These are phyloP conservation scores for Kockiozyma suomiensis DNA, from an alignment of 805 yeast genomes.

Conservation along the genomic window DNA sequence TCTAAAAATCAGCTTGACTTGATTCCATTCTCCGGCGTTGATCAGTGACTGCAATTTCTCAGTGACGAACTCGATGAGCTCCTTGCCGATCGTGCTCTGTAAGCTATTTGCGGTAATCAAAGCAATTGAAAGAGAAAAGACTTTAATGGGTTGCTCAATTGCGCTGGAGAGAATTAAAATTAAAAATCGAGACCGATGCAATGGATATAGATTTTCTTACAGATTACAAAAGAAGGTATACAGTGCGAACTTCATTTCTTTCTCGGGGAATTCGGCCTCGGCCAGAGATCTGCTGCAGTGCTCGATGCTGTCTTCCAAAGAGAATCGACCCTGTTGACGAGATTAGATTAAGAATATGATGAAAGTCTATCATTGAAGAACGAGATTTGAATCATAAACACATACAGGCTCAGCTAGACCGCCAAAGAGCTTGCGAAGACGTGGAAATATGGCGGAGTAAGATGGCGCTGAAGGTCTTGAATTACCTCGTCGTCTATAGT, in stretches of 20 bases:
- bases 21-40: conserved; percentile 57
- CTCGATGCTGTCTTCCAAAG: conserved; percentile 8
- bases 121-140: conserved; percentile 68
- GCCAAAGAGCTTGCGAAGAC: conserved; percentile 21
- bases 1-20: conserved; percentile 69
- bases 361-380: neutral
- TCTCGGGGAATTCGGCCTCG: conserved; percentile 2
- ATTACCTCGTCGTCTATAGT: conserved; percentile 15
- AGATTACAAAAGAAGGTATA: conserved; percentile 6
- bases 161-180: conserved; percentile 9
- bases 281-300: conserved; percentile 13
- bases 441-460: conserved; percentile 12
- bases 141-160: conserved; percentile 89
- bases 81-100: conserved; percentile 66
- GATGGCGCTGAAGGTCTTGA: neutral
- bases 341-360: neutral
- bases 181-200: neutral
- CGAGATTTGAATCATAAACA: neutral
- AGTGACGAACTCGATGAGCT: conserved; percentile 69
- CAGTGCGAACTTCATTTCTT: conserved; percentile 8
- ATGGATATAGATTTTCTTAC: conserved; percentile 18
- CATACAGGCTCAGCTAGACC: conserved; percentile 30
- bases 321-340: conserved; percentile 11
- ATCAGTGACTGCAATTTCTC: conserved; percentile 61
- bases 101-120: conserved; percentile 66